These are phyloP conservation scores for Boletus huronensis DNA, from an alignment of 768 basidiomycete genomes.

Conservation along the genomic window DNA sequence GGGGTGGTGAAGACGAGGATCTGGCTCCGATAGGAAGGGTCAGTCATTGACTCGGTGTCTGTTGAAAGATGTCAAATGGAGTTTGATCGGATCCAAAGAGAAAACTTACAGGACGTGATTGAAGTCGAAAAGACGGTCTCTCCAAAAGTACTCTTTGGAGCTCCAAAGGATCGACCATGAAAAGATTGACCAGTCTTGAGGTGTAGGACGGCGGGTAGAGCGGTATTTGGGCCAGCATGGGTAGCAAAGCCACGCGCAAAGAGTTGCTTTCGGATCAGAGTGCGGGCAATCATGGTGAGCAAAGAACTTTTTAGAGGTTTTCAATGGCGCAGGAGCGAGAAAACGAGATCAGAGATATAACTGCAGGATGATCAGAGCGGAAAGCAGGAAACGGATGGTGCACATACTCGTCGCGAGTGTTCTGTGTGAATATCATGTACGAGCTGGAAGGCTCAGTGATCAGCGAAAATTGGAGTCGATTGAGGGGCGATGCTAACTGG, in stretches of 20 bases:
- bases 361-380: constrained; percentile 40
- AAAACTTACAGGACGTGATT: constrained; percentile 86
- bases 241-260: constrained; percentile 65
- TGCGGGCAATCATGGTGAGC: constrained; percentile 54
- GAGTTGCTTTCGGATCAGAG: constrained; percentile 46
- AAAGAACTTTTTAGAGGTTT: constrained; percentile 26
- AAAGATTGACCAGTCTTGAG: constrained; percentile 94
- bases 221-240: constrained; percentile 46
- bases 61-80: constrained; percentile 10
- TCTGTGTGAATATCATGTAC: constrained; percentile 82
- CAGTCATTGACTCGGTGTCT: constrained; percentile 99
- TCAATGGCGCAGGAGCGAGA: constrained; percentile 55
- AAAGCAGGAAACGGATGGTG: background rate
- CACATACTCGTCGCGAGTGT: constrained; percentile 85
- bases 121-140: constrained; percentile 99
- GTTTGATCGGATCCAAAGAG: constrained; percentile 2
- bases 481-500: background rate
- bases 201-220: constrained; percentile 80
- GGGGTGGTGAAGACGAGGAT: constrained; percentile 99
- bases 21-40: constrained; percentile 97
- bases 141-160: constrained; percentile 81
- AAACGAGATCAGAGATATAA: constrained; percentile 89
- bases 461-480: background rate
- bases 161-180: constrained; percentile 85
- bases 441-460: constrained; percentile 23